A percentile compares a stretch with the other conserved stretches of the same genome.
Conservation (phyloP, 805 yeast genomes). For the Metschnikowia cubensis region DNA sequence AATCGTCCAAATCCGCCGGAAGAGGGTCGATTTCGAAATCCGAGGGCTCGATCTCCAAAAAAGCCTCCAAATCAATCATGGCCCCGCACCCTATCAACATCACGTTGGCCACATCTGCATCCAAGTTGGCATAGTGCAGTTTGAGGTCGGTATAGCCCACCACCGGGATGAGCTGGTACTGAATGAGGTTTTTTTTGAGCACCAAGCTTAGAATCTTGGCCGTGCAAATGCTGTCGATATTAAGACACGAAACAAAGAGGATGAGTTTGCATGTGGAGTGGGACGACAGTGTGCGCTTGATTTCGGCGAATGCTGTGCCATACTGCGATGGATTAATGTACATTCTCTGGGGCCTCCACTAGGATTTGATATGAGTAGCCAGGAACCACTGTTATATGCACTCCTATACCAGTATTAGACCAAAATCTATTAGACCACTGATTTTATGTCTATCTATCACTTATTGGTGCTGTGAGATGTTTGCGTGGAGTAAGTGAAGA, state of each 20-base stretch:
- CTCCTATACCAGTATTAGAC: too few species aligned
- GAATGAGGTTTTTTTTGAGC: conserved; percentile 76
- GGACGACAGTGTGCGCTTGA: conserved; percentile 68
- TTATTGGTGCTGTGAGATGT: too few species aligned
- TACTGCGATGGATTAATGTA: conserved; percentile 69
- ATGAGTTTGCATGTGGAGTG: conserved; percentile 91
- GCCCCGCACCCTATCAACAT: conserved; percentile 91
- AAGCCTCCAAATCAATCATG: conserved; percentile 75
- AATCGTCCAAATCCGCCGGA: conserved; percentile 20
- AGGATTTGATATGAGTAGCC: too few species aligned
- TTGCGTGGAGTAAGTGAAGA: neutral
- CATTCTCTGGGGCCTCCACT: conserved; percentile 42
- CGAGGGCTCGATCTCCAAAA: conserved; percentile 59
- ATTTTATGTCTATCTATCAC: too few species aligned
- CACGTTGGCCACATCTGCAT: conserved; percentile 70
- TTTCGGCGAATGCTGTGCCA: conserved; percentile 60
- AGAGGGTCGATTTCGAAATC: conserved; percentile 40
- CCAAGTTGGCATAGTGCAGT: conserved; percentile 58
- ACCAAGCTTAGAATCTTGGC: conserved; percentile 68
- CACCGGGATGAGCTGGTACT: conserved; percentile 86
- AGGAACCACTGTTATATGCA: too few species aligned
- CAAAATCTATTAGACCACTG: too few species aligned
- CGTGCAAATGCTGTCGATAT: conserved; percentile 89
- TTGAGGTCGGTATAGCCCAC: conserved; percentile 84
- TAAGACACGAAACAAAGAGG: conserved; percentile 83